Evolutionary conservation across 441 rosid genomes (phyloP).

Genomic region (Omphalea diandra): DNA sequence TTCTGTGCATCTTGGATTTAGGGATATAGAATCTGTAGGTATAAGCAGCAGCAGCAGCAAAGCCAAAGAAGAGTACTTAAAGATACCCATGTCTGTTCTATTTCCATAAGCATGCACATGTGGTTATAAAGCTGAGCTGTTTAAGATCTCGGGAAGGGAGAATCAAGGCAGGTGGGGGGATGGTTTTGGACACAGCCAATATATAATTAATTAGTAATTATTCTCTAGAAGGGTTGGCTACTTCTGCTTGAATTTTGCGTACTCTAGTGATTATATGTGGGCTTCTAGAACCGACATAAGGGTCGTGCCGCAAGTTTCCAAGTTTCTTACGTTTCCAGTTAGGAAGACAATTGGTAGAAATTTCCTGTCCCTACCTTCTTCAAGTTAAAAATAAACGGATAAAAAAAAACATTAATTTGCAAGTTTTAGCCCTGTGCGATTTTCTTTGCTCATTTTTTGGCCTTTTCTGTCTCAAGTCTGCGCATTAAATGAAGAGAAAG

Average conservation of each 20-base stretch:
- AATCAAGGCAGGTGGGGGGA: neutral
- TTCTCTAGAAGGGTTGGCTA: slow-evolving; percentile 22
- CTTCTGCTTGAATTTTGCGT: neutral
- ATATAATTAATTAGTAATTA: neutral
- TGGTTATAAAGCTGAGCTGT: neutral
- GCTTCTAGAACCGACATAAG: slow-evolving; percentile 17
- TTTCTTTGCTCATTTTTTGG: too few species aligned
- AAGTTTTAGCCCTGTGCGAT: too few species aligned
- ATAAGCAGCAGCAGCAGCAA: slow-evolving; percentile 26
- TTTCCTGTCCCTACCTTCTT: neutral
- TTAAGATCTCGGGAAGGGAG: too few species aligned
- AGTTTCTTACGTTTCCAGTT: slow-evolving; percentile 14
- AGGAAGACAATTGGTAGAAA: neutral
- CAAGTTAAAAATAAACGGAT: too few species aligned
- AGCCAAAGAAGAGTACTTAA: slow-evolving; percentile 15
- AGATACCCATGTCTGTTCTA: neutral
- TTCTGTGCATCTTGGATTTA: slow-evolving; percentile 19
- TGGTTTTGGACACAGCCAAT: neutral
- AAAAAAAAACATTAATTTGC: too few species aligned
- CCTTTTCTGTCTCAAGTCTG: too few species aligned
- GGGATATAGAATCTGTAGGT: slow-evolving; percentile 13
- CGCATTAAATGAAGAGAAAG: too few species aligned
- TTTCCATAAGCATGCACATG: neutral
- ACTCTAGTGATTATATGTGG: neutral
- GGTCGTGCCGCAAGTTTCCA: slow-evolving; percentile 10